These are phyloP conservation scores for Alnus rubra DNA, from an alignment of 306 rosid species.

Conservation along the genomic window DNA sequence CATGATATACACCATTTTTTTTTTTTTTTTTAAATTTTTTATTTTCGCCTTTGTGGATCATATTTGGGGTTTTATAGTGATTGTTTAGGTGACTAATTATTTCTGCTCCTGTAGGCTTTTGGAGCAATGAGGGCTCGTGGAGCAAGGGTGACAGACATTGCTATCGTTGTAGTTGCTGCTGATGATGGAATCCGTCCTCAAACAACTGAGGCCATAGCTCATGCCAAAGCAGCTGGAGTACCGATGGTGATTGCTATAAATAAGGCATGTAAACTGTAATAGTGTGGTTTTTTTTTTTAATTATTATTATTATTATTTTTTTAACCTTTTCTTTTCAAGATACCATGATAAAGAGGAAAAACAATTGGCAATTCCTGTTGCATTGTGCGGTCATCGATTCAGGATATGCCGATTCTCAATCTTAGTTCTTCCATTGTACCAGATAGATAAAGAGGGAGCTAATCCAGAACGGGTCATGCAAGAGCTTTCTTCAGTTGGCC, in stretches of 20 bases:
- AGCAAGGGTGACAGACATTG: constrained; percentile 96
- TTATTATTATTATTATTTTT: no score
- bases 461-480: constrained; percentile 96
- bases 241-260: constrained; percentile 90
- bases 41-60: constrained; percentile 19
- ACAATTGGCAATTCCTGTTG: constrained; percentile 17
- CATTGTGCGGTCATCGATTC: constrained; percentile 30
- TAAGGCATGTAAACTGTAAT: constrained; percentile 58
- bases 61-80: constrained; percentile 18
- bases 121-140: constrained; percentile 99
- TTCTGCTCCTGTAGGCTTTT: constrained; percentile 73
- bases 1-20: constrained; percentile 7
- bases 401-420: constrained; percentile 19
- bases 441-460: constrained; percentile 98
- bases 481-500: constrained; percentile 90
- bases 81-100: constrained; percentile 11
- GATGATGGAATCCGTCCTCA: constrained; percentile 99
- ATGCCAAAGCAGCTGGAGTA: constrained; percentile 96
- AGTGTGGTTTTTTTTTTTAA: neutral
- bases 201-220: constrained; percentile 98
- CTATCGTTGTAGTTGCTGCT: constrained; percentile 92
- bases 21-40: neutral
- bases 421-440: constrained; percentile 31
- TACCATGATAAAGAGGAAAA: constrained; percentile 12
- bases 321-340: neutral